phyloP scores from a whole-genome alignment of 768 basidiomycete genomes.

The Tricholomella constricta region DNA sequence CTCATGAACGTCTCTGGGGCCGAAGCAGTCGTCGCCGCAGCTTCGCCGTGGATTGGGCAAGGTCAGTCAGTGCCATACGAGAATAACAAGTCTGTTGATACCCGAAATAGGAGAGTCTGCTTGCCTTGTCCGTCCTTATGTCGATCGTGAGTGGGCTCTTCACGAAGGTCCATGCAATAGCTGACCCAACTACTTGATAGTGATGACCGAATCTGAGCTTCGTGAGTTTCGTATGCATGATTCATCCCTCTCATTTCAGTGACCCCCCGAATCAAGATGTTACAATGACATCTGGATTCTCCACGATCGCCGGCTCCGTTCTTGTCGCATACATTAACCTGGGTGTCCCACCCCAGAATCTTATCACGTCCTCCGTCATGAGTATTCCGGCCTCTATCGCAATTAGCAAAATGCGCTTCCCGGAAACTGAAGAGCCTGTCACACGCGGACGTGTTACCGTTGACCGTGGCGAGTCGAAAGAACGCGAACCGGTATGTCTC shows the following conservation, averaged over 20 bases:
- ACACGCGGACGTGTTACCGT: constrained; percentile 81
- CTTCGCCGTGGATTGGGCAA: constrained; percentile 93
- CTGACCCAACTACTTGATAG: constrained; percentile 19
- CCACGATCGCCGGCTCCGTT: constrained; percentile 91
- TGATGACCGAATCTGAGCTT: constrained; percentile 86
- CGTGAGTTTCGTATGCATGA: constrained; percentile 36
- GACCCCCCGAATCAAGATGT: constrained; percentile 44
- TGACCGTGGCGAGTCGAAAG: constrained; percentile 69
- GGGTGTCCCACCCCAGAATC: constrained; percentile 77
- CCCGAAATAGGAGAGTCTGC: constrained; percentile 64
- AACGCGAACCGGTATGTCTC: constrained; percentile 50
- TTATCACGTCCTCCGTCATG: constrained; percentile 91
- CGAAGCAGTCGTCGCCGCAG: constrained; percentile 89
- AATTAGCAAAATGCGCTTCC: constrained; percentile 85
- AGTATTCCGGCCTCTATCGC: constrained; percentile 93
- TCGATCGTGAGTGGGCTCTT: constrained; percentile 48
- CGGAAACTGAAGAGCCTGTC: constrained; percentile 83
- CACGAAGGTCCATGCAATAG: constrained; percentile 7
- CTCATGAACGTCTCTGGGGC: constrained; percentile 91
- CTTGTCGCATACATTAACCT: constrained; percentile 79
- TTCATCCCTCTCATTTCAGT: neutral
- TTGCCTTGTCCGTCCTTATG: constrained; percentile 82
- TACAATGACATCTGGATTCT: constrained; percentile 91
- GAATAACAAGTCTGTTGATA: neutral
- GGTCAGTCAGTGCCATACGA: constrained; percentile 36